Base-by-base conservation (phyloP, 768 basidiomycete genomes). In the Podaxis pistillaris region DNA sequence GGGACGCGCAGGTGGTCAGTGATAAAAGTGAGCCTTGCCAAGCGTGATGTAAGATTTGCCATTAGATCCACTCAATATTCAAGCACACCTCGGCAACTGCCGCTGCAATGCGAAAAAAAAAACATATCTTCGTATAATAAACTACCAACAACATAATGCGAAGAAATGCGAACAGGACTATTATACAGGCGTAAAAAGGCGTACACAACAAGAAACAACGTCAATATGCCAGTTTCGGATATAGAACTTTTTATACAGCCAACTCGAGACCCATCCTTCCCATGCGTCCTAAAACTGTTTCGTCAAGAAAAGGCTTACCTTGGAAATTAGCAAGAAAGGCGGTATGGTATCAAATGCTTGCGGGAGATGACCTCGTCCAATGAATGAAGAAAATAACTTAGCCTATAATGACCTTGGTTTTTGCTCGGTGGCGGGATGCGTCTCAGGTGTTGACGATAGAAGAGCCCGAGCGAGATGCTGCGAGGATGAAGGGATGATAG, bases 381-480 rank as follows among this genome's bases (percentile, higher is more conserved):
- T 12, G 41, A 47, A 26, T 28, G 24, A 36, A 37, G 19, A 36
- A 55, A 62, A 56, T 56, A 62, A 62, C 73, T 72, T 68, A 72
- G 68, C 71, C 73, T 68, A 64, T 60, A 56, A 62, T 56, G 12
- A 62, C 41, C 40, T 41, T 60, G 59, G 1, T 26, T 41, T 41
- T 63, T 12, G 19, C 12, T 9, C 22, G 9, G 33, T 50, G 64
- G 15, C 9, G 33, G 33, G 30, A 33, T 33, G 30, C 30, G 8
- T 33, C 30, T 33, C 30, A 9, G 30, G 33, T 33, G 33, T 33
- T 33, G 33, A 33, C 33, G 33, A 33, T 33, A 33, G 57, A 36
- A 19, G 44, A 41, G 47, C 2, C 28, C 13, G 26, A 13, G 33
- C 33, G 47, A 36, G 9, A 46, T 19, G 44, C n/a, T 9, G 41